Base-by-base conservation (phyloP, 129 eudicot genomes). In the Tanacetum coccineum region DNA sequence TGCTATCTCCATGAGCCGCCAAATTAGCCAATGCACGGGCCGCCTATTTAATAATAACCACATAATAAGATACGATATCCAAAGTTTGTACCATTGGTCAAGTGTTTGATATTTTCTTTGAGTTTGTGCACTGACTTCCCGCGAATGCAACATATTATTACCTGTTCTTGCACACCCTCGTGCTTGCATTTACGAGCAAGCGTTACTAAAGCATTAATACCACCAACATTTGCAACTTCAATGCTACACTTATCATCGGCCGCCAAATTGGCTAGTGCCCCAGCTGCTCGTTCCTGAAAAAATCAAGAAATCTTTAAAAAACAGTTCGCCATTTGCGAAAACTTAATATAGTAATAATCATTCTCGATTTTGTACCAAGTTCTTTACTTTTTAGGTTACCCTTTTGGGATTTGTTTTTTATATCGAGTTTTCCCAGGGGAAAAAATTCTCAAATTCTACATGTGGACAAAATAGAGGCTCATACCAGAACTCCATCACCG, bases 1-100 rank as follows among this genome's bases (percentile, higher is more conserved):
- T 94, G 87, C 94, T 94, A 67, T 94, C 99, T 30, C 99, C 99
- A 83, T 94, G 99, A 75, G 99, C 97, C 17, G 97, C 99, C 82
- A 94, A 78, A 83, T 94, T 94, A 73, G 95, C 99, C 74, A 94
- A 81, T 26, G 99, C 99, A 68, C 99, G 95, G 78, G 97, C 99
- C 72, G 99, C 94, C 99, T 94, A 75, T 32, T 79, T 11, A 69
- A 77, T 14, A 60, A 82, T 14, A 60, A 82, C 20, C 57, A 22
- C 28, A 64, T 25, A 69, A 72, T 50, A 36, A 28, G 36, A 66
- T 3, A 70, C 13, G 26, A 46, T 60, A 25, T 44, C 9, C 17
- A 70, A 70, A 45, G 56, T 70, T 39, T 21, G 30, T 10, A 45
- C 18, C 66, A 40, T 68, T 69, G 57, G n/a, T 53, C 30, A 49